Base-by-base conservation (phyloP, 2,329 filamentous ascomycete genomes). In the Fusarium keratoplasticum region DNA sequence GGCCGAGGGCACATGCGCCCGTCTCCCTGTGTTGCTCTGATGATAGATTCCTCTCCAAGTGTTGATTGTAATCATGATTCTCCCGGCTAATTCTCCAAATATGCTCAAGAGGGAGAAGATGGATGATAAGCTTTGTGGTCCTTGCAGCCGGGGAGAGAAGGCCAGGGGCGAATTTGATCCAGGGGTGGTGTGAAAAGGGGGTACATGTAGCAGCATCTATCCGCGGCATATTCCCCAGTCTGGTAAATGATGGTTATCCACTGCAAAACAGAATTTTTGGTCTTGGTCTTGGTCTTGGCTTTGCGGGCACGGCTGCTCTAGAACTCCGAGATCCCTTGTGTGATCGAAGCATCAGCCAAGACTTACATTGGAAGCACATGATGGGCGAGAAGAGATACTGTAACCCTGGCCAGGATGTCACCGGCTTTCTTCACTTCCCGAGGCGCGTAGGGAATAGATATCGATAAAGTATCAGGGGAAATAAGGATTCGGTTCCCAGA, bases 201-300 rank as follows among this genome's bases (percentile, higher is more conserved):
- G 38, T 66, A 47, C 33, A 20, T 59, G 54, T 64, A 71, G 60
- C 52, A 59, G 25, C 47, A 73, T 72, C 70, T 75, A 74, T 75
- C 72, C 61, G 62, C 63, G 33, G 61, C 63, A 74, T 70, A 59
- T 54, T 58, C 62, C 64, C 72, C 44, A 71, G 67, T 54, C 22
- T 38, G 47, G 38, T 66, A 52, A 63, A 57, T 66, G 47, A 57
- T 57, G 47, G 36, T 50, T 59, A 71, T 66, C 67, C 62, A 69
- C 67, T 47, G 52, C 20, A 22, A 35, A 44, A 55, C 47, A 44
- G 61, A 60, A 59, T 71, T 65, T 44, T 44, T 20, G 14, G 38
- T 10, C 14, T 65, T 44, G 50, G 27, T 38, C 42, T 47, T 52
- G 54, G 25, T 31, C 27, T 54, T 54, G 47, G 47, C 25, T 27